These are phyloP conservation scores for Penicillium verhagenii DNA, from an alignment of 495 filamentous ascomycete species.

Conservation along the genomic window DNA sequence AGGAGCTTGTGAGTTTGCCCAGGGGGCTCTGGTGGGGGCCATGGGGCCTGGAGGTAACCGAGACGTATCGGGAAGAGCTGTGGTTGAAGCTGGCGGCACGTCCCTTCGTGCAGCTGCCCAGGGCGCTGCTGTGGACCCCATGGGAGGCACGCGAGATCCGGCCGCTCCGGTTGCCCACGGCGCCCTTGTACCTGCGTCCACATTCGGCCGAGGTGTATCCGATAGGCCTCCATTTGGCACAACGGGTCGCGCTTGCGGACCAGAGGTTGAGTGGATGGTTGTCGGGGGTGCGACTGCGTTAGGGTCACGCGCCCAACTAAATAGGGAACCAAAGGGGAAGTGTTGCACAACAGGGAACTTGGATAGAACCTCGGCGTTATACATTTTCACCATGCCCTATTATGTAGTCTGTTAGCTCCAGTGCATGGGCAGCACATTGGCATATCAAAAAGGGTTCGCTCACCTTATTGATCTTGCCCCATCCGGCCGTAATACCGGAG, in stretches of 20 bases:
- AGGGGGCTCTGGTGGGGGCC: constrained; percentile 47
- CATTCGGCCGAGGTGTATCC: constrained; percentile 15
- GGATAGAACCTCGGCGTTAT: constrained; percentile 64
- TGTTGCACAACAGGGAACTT: constrained; percentile 74
- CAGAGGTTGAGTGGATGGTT: constrained; percentile 58
- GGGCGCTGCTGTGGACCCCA: constrained; percentile 41
- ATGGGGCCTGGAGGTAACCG: constrained; percentile 37
- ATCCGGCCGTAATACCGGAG: constrained; percentile 82
- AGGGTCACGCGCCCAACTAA: constrained; percentile 77
- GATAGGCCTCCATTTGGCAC: constrained; percentile 21
- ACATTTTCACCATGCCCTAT: constrained; percentile 74
- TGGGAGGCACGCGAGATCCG: constrained; percentile 15
- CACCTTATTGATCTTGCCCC: constrained; percentile 98
- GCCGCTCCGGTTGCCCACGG: constrained; percentile 44
- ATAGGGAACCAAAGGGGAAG: constrained; percentile 74
- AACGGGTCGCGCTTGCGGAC: constrained; percentile 43
- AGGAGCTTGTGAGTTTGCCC: constrained; percentile 30
- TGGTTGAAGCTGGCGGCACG: constrained; percentile 4
- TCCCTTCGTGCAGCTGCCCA: constrained; percentile 36
- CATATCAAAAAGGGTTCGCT: no score
- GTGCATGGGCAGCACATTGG: background rate
- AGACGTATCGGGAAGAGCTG: constrained; percentile 31
- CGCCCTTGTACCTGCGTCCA: constrained; percentile 40
- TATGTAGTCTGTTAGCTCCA: background rate
- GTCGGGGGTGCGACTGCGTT: constrained; percentile 46